Evolutionary conservation across 2,329 filamentous ascomycete genomes (phyloP).

Genomic region (Hypoxylon sp.): DNA sequence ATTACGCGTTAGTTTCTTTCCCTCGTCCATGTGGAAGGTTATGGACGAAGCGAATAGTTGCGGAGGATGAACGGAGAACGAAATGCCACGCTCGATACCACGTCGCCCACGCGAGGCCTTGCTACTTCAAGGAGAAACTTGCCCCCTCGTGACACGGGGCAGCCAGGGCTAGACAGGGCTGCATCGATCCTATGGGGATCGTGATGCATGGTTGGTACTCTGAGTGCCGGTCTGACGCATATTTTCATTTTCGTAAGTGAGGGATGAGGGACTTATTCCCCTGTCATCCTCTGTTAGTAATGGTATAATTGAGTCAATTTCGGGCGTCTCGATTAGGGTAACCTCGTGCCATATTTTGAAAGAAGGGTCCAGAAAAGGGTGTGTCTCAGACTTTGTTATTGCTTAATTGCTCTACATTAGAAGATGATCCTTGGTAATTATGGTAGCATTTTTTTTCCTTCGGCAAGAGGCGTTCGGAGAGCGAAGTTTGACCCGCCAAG

Average conservation of each 20-base stretch:
- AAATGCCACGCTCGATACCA: slow-evolving; percentile 15
- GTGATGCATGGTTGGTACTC: slow-evolving; percentile 22
- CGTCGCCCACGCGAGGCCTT: slow-evolving; percentile 23
- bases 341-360: slow-evolving; percentile 19
- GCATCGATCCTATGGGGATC: slow-evolving; percentile 36
- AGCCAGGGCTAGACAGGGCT: slow-evolving; percentile 42
- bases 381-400: slow-evolving; percentile 8
- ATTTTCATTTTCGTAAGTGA: slow-evolving; percentile 18
- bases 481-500: slow-evolving; percentile 34
- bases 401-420: slow-evolving; percentile 21
- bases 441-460: slow-evolving; percentile 36
- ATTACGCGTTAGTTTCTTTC: slow-evolving; percentile 1
- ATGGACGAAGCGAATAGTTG: slow-evolving; percentile 9
- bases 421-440: slow-evolving; percentile 24
- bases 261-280: slow-evolving; percentile 38
- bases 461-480: slow-evolving; percentile 31
- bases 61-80: slow-evolving; percentile 11
- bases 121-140: slow-evolving; percentile 17
- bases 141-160: slow-evolving; percentile 29
- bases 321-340: slow-evolving; percentile 18
- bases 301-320: slow-evolving; percentile 30
- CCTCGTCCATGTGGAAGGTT: slow-evolving; percentile 8
- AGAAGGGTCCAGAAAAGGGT: slow-evolving; percentile 15
- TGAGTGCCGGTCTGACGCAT: slow-evolving; percentile 13
- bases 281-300: slow-evolving; percentile 12